phyloP scores from a whole-genome alignment of 164 flowering plant genomes.

The Annona cherimola region DNA sequence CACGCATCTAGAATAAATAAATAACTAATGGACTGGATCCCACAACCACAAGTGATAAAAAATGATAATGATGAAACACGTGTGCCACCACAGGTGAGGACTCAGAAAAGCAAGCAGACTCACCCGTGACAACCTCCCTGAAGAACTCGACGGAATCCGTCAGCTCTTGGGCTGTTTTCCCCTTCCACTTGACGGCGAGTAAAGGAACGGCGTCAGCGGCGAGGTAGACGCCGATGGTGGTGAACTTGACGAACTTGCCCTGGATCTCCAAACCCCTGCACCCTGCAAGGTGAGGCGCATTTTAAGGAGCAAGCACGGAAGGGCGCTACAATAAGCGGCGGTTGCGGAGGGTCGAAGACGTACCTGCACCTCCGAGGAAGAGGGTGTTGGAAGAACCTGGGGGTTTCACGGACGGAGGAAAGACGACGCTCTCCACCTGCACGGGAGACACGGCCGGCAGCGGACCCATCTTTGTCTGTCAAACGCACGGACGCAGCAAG shows the following conservation, averaged over 20 bases:
- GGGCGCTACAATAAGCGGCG: background rate
- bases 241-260: constrained; percentile 73
- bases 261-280: constrained; percentile 67
- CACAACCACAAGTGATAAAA: too few relatives aligned
- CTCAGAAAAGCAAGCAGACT: too few relatives aligned
- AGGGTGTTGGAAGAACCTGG: constrained; percentile 49
- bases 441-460: constrained; percentile 26
- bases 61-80: too few relatives aligned
- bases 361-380: constrained; percentile 95
- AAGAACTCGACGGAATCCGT: constrained; percentile 56
- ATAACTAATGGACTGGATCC: too few relatives aligned
- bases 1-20: too few relatives aligned
- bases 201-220: constrained; percentile 44
- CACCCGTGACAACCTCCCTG: constrained; percentile 66
- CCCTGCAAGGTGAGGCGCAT: constrained; percentile 37
- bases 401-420: constrained; percentile 51
- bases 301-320: background rate
- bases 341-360: background rate
- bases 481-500: background rate
- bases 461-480: constrained; percentile 9
- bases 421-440: constrained; percentile 43
- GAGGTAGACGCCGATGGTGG: constrained; percentile 74
- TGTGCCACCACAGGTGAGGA: too few relatives aligned
- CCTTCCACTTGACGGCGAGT: constrained; percentile 65
- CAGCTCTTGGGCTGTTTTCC: constrained; percentile 56